These are phyloP conservation scores for Diacronema lutheri DNA, from an alignment of 78 protist genomes.

Conservation along the genomic window DNA sequence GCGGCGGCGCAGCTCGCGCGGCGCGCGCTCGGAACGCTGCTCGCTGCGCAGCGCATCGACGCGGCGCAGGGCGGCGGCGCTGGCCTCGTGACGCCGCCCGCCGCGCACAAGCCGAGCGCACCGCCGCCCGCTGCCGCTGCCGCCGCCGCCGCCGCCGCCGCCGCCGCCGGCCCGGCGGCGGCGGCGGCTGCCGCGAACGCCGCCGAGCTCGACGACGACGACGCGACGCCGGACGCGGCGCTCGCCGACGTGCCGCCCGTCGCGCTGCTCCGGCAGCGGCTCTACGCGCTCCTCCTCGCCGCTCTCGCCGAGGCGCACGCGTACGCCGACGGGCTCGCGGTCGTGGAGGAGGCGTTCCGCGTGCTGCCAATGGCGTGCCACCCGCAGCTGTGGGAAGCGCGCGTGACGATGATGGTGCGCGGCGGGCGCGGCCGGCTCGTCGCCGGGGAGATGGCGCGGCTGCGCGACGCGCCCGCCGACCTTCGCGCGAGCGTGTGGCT, in stretches of 20 bases:
- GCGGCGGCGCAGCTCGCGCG: background rate
- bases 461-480: background rate
- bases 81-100: no score
- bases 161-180: no score
- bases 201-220: no score
- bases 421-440: background rate
- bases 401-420: background rate
- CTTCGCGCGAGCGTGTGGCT: background rate
- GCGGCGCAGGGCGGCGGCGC: no score
- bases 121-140: no score
- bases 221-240: no score
- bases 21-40: no score
- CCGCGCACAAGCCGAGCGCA: no score
- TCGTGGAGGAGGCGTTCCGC: background rate
- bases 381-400: background rate
- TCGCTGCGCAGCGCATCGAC: no score
- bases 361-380: background rate
- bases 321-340: background rate
- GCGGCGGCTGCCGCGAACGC: no score
- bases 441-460: background rate
- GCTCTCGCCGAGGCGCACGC: background rate
- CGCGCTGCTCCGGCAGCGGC: background rate
- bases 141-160: no score
- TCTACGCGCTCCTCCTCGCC: background rate
- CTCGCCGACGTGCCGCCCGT: background rate